These are phyloP conservation scores for Cydonia oblonga DNA, from an alignment of 331 rosid genomes.

Conservation along the genomic window DNA sequence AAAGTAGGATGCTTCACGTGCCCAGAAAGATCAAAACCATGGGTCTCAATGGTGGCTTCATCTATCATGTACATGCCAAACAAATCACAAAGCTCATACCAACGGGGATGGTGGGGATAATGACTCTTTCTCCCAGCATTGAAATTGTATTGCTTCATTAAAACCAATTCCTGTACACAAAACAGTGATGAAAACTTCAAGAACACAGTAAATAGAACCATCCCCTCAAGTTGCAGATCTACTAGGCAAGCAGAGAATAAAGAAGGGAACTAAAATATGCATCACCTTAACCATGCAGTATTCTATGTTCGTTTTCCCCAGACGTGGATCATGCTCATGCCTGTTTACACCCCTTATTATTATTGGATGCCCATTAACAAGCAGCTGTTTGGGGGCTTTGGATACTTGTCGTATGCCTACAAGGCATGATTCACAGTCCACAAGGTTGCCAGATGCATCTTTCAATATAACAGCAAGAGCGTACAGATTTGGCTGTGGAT, in stretches of 20 bases:
- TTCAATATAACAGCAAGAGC: conserved; percentile 62
- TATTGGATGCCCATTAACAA: conserved; percentile 75
- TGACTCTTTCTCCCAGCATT: conserved; percentile 97
- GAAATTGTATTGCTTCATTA: conserved; percentile 85
- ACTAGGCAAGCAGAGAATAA: conserved; percentile 5
- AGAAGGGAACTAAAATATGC: conserved; percentile 5
- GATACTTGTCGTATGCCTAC: conserved; percentile 73
- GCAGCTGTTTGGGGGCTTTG: conserved; percentile 82
- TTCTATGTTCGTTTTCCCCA: conserved; percentile 89
- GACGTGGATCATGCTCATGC: conserved; percentile 91
- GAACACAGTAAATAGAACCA: neutral
- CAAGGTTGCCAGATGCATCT: conserved; percentile 54
- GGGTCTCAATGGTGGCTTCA: conserved; percentile 95
- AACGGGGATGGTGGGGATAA: conserved; percentile 95
- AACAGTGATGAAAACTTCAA: conserved; percentile 8
- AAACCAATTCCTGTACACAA: conserved; percentile 63
- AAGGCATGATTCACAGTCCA: conserved; percentile 78
- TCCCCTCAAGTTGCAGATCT: neutral
- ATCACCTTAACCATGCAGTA: conserved; percentile 88
- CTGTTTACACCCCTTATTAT: conserved; percentile 88
- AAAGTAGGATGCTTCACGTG: conserved; percentile 79
- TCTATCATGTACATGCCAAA: conserved; percentile 98
- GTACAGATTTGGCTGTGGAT: conserved; percentile 71
- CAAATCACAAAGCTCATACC: conserved; percentile 91
- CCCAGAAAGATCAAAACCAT: conserved; percentile 59